These are phyloP conservation scores for Aegle marmelos DNA, from an alignment of 345 rosid genomes.

Conservation along the genomic window DNA sequence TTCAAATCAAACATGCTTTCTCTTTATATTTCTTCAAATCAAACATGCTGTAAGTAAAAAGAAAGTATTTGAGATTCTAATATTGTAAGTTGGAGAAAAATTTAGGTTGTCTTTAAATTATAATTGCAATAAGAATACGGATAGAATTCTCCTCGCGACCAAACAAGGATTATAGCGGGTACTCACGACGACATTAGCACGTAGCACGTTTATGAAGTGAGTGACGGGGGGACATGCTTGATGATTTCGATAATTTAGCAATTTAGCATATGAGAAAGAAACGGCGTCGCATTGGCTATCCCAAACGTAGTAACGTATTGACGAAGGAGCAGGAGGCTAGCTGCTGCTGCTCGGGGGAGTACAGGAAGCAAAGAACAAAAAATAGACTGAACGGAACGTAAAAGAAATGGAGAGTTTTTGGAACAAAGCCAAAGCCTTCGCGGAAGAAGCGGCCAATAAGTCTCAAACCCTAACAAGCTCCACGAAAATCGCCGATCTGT, in stretches of 20 bases:
- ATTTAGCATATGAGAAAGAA: neutral
- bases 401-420: conserved; percentile 76
- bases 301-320: no score
- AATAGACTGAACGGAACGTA: neutral
- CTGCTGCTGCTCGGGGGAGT: neutral
- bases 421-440: conserved; percentile 79
- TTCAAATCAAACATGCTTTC: no score
- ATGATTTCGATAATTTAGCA: neutral
- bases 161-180: no score
- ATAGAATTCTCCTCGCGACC: no score
- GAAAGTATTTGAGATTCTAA: no score
- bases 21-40: no score
- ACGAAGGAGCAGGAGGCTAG: neutral
- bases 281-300: neutral
- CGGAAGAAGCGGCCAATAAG: conserved; percentile 84
- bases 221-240: conserved; percentile 16
- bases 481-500: conserved; percentile 63
- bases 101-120: no score
- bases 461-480: conserved; percentile 64
- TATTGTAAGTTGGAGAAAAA: no score
- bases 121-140: no score
- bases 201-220: conserved; percentile 6
- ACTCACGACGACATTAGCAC: no score
- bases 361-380: neutral
- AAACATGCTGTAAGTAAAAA: no score